Evolutionary conservation across 768 basidiomycete species (phyloP), one percentile per base, ranked within the genome.

Genomic region (Kwoniella dendrophila): DNA sequence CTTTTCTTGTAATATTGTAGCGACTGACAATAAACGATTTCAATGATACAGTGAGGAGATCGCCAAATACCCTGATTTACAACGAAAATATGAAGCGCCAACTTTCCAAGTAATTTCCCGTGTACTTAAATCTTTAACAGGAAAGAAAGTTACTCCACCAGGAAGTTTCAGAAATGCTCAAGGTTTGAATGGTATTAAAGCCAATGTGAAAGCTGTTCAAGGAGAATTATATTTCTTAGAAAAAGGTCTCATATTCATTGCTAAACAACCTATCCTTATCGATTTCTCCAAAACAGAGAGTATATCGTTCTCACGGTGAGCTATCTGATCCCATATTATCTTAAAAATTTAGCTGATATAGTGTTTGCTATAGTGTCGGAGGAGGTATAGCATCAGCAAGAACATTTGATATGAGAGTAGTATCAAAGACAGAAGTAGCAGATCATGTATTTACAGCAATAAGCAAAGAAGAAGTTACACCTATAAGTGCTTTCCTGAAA

Each of bases 201-300:
- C 92, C 70, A 96, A 97, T 78, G 84, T 98, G 69, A 98, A 98
- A 81, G 96, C 96, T 44, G 85, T 90, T 3, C 92, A 95, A 79
- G 96, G 96, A 63, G 93, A 97, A 77, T 86, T 99, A 32, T 98
- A 96, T 85, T 86, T 98, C 83, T 87, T 99, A 66, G 96, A 98
- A 73, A 97, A 97, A 85, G 91, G 89, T 78, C 84, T 99, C 49
- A 92, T 99, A 81, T 98, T 98, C 81, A 92, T 98, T 64, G 93
- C 95, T 58, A 97, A 98, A 80, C 88, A 90, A 68, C 95, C 96
- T 0, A 86, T 87, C 33, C 87, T 96, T 72, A 85, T 97, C 70
- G 91, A 95, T 69, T 86, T 94, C 66, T 85, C 86, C 55, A 92
- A 96, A 69, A 90, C 98, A 64, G 87, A 90, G 66, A 88, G 89